Evolutionary conservation across 163 green algal genomes (phyloP), one percentile per base, ranked within the genome.

Genomic region (Volvox carteri): DNA sequence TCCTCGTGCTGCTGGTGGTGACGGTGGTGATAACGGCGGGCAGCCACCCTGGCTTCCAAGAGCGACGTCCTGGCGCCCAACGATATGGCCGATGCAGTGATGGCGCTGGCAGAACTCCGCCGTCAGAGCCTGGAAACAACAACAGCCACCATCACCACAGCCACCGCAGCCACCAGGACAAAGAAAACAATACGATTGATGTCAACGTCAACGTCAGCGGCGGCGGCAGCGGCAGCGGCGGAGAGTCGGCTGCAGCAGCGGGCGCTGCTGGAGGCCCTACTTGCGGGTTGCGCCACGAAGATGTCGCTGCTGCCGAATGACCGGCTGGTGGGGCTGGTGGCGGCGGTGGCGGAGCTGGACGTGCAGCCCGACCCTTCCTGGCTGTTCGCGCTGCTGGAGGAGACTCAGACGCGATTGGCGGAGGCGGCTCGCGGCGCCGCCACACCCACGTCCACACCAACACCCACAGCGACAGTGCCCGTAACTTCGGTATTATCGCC

Each of bases 41-140:
- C 79, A 87, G 81, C 33, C 23, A 37, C 81, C 5, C 81, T 87
- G 65, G 81, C 65, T 0, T 79, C 81, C 67, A 87, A 87, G 67
- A 48, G 33, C 23, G 81, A 87, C 65, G 81, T 87, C n/a, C 65
- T 87, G 48, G 81, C 44, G 2, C 46, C 81, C 33, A 37, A 9
- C 23, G 81, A 87, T 48, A 39, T 87, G 35, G 81, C 81, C 14
- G 81, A 87, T 65, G 81, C 81, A 1, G 46, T 80, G n/a, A 44
- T 37, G 1, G 81, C 81, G 3, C 81, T 87, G 18, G 80, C 80
- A 1, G 30, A 42, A 5, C 81, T 87, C 2, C 79, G 44, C 16
- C 62, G n/a, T 25, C 79, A 18, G 6, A 3, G 5, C 48, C 30
- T 44, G 46, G 12, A 84, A 67, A 21, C 58, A 16, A 16, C 56